Percentiles rank a stretch among this genome's conserved stretches.
phyloP scores from a whole-genome alignment of 108 stramenopile genomes.

The Skeletonema grethae region DNA sequence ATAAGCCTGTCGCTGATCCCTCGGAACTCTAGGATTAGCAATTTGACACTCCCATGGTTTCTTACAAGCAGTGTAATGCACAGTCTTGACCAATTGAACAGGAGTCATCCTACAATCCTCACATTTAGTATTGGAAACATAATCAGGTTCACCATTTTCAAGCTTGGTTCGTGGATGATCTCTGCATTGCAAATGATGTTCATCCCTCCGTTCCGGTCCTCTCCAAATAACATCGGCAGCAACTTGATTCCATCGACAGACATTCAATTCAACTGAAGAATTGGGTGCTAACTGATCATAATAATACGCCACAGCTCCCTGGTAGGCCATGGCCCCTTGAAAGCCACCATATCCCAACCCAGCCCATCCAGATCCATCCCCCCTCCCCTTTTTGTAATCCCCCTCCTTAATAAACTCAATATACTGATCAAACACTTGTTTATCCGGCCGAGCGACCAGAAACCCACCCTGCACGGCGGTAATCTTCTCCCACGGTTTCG shows the following conservation, averaged over 20 bases:
- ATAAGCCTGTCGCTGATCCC: constrained; percentile 56
- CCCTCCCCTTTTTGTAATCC: constrained; percentile 54
- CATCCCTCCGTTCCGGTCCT: constrained; percentile 6
- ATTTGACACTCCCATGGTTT: constrained; percentile 80
- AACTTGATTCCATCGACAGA: constrained; percentile 70
- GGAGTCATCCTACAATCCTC: constrained; percentile 68
- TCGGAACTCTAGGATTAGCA: constrained; percentile 56
- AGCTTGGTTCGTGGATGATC: constrained; percentile 56
- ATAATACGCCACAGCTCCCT: constrained; percentile 77
- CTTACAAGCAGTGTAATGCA: constrained; percentile 85
- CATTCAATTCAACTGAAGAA: constrained; percentile 52
- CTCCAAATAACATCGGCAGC: constrained; percentile 58
- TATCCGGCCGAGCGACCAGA: constrained; percentile 62
- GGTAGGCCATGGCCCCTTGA: constrained; percentile 72
- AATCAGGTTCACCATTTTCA: constrained; percentile 49
- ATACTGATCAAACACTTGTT: constrained; percentile 55
- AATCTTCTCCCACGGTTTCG: constrained; percentile 21
- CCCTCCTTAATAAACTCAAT: constrained; percentile 63
- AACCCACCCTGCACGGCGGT: constrained; percentile 81
- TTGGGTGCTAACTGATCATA: constrained; percentile 39
- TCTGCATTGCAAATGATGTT: constrained; percentile 55
- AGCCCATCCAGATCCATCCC: constrained; percentile 41
- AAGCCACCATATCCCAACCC: constrained; percentile 60
- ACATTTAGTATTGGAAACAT: constrained; percentile 48
- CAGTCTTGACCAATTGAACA: constrained; percentile 51